Base-by-base conservation (phyloP, 2,329 filamentous ascomycete species). In the Penicillium sp. region DNA sequence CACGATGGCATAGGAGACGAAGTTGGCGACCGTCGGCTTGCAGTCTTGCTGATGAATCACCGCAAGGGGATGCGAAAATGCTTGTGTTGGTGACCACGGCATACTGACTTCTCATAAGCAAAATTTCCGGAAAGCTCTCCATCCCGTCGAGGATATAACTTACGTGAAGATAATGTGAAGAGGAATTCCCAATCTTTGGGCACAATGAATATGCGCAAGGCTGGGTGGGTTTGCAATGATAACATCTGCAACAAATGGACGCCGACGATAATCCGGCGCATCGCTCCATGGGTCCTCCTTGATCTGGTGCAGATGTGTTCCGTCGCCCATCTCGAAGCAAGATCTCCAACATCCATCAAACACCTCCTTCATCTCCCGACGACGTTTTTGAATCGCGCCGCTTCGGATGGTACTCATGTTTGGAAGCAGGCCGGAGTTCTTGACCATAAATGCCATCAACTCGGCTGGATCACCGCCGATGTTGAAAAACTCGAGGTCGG, bases 381-480 rank as follows among this genome's bases (percentile, higher is more conserved):
- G 83, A 37, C 91, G 83, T 73, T 88, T 90, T 49, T 85, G 88
- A 51, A 96, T 86, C 71, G 95, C 92, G 12, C 92, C 92, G 62
- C 84, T 90, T 61, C 87, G 87, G 55, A 96, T 77, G 0, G 90
- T 88, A 50, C 92, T 88, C 52, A 94, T 85, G 0, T 89, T 89
- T 1, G 92, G 92, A 86, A 96, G 91, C 22, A 96, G 81, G 0
- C 91, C 90, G 0, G 91, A 91, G 66, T 95, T 90, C 75, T 93
- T 93, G 51, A 95, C 91, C 91, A 95, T 95, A 69, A 93, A 95
- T 1, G 91, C 90, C 90, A 92, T 92, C 47, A 92, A 80, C 67
- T 90, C 85, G 1, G 86, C 84, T 0, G 90, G 90, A 71, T 92
- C 88, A 4, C 89, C 90, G 17, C 89, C 89, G 52, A 92, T 90